Conservation (phyloP, 78 protist species). For the Dictyostelium firmibasis region DNA sequence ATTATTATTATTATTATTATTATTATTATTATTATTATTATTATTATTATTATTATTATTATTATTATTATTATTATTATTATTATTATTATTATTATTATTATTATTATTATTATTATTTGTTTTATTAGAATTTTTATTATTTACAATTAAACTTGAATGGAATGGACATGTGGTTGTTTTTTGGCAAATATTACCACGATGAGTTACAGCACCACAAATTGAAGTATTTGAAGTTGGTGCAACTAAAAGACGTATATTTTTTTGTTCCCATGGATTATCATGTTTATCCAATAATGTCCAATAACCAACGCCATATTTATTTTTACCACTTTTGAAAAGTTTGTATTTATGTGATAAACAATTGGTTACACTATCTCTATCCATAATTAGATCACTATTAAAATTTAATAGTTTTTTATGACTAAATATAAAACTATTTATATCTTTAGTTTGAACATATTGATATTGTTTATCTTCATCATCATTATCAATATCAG, state of each 20-base stretch:
- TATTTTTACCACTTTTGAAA: neutral
- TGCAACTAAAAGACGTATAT: neutral
- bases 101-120: neutral
- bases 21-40: too few species aligned
- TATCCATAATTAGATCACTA: neutral
- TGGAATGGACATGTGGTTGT: neutral
- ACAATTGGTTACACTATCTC: neutral
- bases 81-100: neutral
- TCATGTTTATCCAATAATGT: neutral
- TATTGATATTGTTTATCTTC: neutral
- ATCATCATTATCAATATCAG: neutral
- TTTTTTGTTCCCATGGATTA: neutral
- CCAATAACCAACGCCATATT: constrained; percentile 1
- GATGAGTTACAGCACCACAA: neutral
- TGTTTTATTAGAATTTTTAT: neutral
- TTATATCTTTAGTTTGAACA: constrained; percentile 1
- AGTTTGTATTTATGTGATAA: neutral
- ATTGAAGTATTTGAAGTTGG: neutral
- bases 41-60: too few species aligned
- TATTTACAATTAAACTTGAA: neutral
- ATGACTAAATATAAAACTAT: neutral
- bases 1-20: too few species aligned
- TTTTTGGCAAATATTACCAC: neutral
- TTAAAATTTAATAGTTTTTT: neutral
- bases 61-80: too few species aligned